Percentiles rank a stretch among this genome's conserved stretches.
Evolutionary conservation across 345 rosid species (phyloP).

Genomic region (Lepidium didymum): DNA sequence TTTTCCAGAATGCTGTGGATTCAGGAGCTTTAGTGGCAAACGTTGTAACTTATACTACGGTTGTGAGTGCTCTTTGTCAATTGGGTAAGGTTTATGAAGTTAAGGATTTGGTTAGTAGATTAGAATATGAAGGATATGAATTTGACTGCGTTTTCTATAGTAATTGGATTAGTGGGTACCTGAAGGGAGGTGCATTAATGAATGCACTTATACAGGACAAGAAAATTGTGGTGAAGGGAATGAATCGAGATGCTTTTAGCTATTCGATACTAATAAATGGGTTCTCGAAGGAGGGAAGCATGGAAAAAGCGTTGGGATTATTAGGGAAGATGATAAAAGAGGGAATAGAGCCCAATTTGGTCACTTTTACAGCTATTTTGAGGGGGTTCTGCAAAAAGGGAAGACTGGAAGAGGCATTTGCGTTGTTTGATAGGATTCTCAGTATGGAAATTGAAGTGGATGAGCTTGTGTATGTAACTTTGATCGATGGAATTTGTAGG

Average conservation of each 20-base stretch:
- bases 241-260: slow-evolving; percentile 41
- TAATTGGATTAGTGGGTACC: slow-evolving; percentile 56
- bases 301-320: slow-evolving; percentile 46
- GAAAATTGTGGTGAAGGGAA: slow-evolving; percentile 45
- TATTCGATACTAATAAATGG: slow-evolving; percentile 55
- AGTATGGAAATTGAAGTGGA: slow-evolving; percentile 46
- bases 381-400: slow-evolving; percentile 58
- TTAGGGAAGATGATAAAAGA: slow-evolving; percentile 50
- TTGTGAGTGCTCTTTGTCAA: slow-evolving; percentile 50
- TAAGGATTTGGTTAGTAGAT: slow-evolving; percentile 33
- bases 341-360: slow-evolving; percentile 50
- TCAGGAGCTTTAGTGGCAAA: slow-evolving; percentile 55
- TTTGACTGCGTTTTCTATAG: slow-evolving; percentile 62
- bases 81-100: slow-evolving; percentile 56
- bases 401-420: slow-evolving; percentile 54
- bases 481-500: slow-evolving; percentile 63
- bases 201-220: slow-evolving; percentile 45
- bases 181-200: slow-evolving; percentile 36
- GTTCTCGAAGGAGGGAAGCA: slow-evolving; percentile 40
- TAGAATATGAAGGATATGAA: slow-evolving; percentile 47
- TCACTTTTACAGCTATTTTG: slow-evolving; percentile 50
- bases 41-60: slow-evolving; percentile 54
- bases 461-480: slow-evolving; percentile 64
- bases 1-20: slow-evolving; percentile 41
- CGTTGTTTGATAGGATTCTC: slow-evolving; percentile 43